Evolutionary conservation across 805 yeast genomes (phyloP), one percentile per base, ranked within the genome.

Genomic region (Candida succiphila): DNA sequence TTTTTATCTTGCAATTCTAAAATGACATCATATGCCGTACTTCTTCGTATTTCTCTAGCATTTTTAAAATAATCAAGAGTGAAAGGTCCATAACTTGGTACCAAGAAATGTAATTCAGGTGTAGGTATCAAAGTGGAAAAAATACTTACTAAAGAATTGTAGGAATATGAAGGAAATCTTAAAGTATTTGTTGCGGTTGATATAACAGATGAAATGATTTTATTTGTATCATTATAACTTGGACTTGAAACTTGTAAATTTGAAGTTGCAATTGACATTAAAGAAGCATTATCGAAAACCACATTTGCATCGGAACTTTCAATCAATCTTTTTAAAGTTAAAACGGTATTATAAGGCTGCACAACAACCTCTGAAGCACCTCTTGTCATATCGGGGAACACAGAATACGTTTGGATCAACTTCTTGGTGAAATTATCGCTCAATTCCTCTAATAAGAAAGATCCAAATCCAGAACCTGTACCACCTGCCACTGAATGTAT

Each of bases 401-500:
- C 81, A 30, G 92, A 83, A 46, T 81, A 83, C 0, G 97, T 86
- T 37, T 83, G 83, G 7, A 84, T 63, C 32, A 92, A 58, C 49
- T 87, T 89, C 54, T 88, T 88, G 33, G 81, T 75, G 52, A 76
- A 89, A 35, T 86, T 62, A 52, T 92, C 98, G 36, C 75, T 73
- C 36, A 94, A 55, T 13, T 75, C 63, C 52, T 92, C 96, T 25
- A 92, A 57, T 29, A 92, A 45, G 36, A 72, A 71, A 1, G 95
- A 83, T 1, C 98, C 98, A 25, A 87, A 73, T 3, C 99, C 98
- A 0, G 96, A 83, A 0, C 99, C 99, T 0, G 98, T 92, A 26
- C 99, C 99, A 25, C 99, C 99, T 0, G 96, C 97, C 4, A 92
- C 94, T 4, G 96, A 82, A 57, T 92, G 98, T 33, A 88, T 56